These are phyloP conservation scores for Stygiomarasmius scandens DNA, from an alignment of 1,284 basidiomycete species.

Conservation along the genomic window DNA sequence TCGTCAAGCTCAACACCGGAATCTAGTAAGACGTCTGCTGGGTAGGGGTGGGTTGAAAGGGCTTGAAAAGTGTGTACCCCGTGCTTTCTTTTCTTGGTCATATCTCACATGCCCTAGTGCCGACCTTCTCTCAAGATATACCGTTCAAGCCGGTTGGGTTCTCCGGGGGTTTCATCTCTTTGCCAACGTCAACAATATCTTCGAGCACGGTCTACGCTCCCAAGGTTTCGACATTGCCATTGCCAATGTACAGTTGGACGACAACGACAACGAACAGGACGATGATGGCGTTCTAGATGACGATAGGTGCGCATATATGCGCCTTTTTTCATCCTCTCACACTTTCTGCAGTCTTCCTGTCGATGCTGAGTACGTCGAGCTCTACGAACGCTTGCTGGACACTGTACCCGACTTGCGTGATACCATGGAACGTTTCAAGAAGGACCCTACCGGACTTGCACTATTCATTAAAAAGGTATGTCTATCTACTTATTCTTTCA, in stretches of 20 bases:
- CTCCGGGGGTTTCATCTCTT: neutral
- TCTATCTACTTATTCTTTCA: neutral
- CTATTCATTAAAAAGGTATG: neutral
- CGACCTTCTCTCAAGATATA: neutral
- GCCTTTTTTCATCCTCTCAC: neutral
- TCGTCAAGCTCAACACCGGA: no score
- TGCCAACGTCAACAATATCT: neutral
- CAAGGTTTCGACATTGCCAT: neutral
- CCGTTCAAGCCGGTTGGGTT: neutral
- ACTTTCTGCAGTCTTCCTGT: neutral
- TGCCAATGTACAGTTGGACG: neutral
- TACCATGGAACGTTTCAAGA: neutral
- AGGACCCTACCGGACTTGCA: neutral
- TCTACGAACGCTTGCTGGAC: neutral
- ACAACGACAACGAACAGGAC: neutral
- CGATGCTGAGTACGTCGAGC: neutral
- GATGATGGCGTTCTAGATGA: neutral
- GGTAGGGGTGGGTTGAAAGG: no score
- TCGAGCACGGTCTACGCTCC: neutral
- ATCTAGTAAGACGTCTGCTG: no score
- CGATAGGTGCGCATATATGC: neutral
- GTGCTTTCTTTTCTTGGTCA: no score
- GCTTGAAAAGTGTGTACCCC: no score
- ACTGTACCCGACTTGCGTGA: neutral
- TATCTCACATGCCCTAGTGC: neutral